Conservation (phyloP, 768 basidiomycete species). For the Candolleomyces eurysporus region DNA sequence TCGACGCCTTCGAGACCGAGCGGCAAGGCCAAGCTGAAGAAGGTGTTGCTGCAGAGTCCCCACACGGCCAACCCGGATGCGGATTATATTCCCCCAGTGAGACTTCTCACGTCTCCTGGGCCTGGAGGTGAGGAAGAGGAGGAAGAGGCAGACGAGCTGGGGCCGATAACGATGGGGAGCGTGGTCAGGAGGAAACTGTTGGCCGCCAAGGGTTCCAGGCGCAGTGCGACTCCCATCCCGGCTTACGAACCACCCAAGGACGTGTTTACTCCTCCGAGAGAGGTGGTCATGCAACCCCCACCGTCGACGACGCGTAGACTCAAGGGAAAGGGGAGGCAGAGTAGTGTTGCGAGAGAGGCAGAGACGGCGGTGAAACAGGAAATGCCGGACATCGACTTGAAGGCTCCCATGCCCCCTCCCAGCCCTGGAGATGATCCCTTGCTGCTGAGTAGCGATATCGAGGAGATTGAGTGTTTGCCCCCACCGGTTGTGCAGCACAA, state of each 20-base stretch:
- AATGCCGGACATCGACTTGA: slow-evolving; percentile 60
- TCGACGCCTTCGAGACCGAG: neutral
- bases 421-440: slow-evolving; percentile 78
- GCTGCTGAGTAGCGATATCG: slow-evolving; percentile 44
- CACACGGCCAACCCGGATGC: slow-evolving; percentile 49
- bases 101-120: slow-evolving; percentile 13
- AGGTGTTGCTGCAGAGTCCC: slow-evolving; percentile 35
- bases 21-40: slow-evolving; percentile 22
- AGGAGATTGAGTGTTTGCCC: neutral
- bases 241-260: slow-evolving; percentile 49
- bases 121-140: too few species aligned
- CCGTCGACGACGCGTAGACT: slow-evolving; percentile 12
- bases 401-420: slow-evolving; percentile 59
- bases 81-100: slow-evolving; percentile 42
- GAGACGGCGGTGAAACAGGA: slow-evolving; percentile 56
- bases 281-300: slow-evolving; percentile 21
- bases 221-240: slow-evolving; percentile 55
- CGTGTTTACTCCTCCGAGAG: slow-evolving; percentile 1
- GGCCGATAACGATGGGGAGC: neutral
- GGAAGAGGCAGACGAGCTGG: neutral
- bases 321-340: slow-evolving; percentile 1
- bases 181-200: slow-evolving; percentile 2
- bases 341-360: slow-evolving; percentile 14
- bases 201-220: slow-evolving; percentile 7
- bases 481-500: neutral